Evolutionary conservation across 768 basidiomycete species (phyloP), one percentile per base, ranked within the genome.

Genomic region (Mycena galopus): DNA sequence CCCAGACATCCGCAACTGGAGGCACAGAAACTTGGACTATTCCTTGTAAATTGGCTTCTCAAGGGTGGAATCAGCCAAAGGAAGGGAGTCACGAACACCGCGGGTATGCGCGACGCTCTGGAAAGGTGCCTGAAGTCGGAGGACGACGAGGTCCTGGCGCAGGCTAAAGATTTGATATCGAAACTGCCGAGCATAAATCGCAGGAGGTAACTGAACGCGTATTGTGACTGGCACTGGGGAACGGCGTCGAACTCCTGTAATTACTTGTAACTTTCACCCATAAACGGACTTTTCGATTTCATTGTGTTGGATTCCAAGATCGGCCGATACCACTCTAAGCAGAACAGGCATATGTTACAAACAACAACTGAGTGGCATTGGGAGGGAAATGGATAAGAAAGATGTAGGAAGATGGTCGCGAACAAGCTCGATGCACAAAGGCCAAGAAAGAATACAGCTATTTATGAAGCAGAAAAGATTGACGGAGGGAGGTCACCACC

Each of bases 401-500:
- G 27, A 32, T 44, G 10, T 57, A 35, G 25, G 50, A 51, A 30
- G 17, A 50, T 27, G 39, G 21, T n/a, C 25, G 32, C 32, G n/a
- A 37, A 33, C 44, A 53, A 57, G 27, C 12, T 7, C 56, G 35
- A 57, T 35, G 23, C 8, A 57, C 32, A 12, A 42, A 37, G 39
- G 33, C 16, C 63, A 65, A 56, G 30, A 58, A 67, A n/a, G n/a
- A n/a, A n/a, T n/a, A n/a, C n/a, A n/a, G n/a, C n/a, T 33, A 42
- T 51, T 11, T 17, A 65, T n/a, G 11, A 47, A 17, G 17, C 23
- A 16, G 42, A 57, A 50, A 30, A 37, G 23, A 33, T n/a, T n/a
- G 56, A n/a, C n/a, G n/a, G n/a, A 35, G 56, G 57, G 44, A 39
- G 27, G 56, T 86, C 77, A 90, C 84, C 84, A 89, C 88, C 87